Percentiles rank a stretch among this genome's conserved stretches.
phyloP scores from a whole-genome alignment of 2,329 filamentous ascomycete genomes.

The Zymoseptoria crescenta region DNA sequence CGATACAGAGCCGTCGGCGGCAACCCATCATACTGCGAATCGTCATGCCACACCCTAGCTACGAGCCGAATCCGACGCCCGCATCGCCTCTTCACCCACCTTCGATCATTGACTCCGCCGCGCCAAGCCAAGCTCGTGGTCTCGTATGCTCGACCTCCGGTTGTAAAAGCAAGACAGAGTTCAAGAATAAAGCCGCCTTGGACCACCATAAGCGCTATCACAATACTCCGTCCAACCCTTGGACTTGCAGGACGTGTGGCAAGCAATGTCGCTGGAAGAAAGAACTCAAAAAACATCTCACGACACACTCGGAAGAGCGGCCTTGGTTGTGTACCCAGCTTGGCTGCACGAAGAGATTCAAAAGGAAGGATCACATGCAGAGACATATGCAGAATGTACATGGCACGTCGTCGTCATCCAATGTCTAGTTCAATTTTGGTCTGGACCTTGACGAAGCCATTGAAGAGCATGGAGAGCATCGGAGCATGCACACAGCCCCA shows the following conservation, averaged over 20 bases:
- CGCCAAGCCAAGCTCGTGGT: not conserved
- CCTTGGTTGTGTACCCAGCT: not conserved
- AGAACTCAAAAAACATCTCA: not conserved
- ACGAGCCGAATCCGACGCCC: not conserved
- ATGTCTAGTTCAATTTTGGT: too few relatives aligned
- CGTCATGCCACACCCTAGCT: not conserved
- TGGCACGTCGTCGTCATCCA: not conserved
- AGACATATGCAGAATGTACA: not conserved
- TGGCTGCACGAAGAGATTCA: not conserved
- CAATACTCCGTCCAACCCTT: not conserved
- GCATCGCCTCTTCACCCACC: too few relatives aligned
- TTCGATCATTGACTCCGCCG: not conserved
- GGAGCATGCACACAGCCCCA: not conserved
- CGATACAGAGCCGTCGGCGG: too few relatives aligned
- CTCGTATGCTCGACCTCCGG: not conserved
- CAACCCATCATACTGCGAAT: too few relatives aligned
- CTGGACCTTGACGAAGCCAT: too few relatives aligned
- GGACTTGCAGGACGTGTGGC: not conserved
- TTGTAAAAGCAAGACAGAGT: not conserved
- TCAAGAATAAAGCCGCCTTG: not conserved
- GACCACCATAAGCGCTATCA: not conserved
- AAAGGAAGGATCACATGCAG: not conserved
- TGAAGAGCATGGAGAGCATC: not conserved
- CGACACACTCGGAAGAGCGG: not conserved
- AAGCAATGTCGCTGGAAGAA: not conserved